Evolutionary conservation across 108 stramenopile genomes (phyloP).

Genomic region (Conticribra weissflogii): DNA sequence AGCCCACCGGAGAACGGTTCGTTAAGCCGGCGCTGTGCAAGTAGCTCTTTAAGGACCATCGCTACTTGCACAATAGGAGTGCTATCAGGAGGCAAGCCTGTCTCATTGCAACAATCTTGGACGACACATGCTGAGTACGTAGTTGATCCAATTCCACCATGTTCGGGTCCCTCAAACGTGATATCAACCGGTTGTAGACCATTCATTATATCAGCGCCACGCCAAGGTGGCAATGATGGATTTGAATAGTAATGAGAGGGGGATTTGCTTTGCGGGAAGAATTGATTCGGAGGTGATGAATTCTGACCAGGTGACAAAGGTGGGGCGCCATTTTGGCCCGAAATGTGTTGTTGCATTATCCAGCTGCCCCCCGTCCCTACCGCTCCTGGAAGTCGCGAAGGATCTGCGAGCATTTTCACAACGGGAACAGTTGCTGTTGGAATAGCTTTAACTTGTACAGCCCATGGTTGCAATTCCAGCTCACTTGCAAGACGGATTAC

Average conservation of each 20-base stretch:
- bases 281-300: slow-evolving; percentile 11
- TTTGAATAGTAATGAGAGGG: slow-evolving; percentile 41
- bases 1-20: slow-evolving; percentile 96
- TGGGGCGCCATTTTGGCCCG: slow-evolving; percentile 21
- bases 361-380: slow-evolving; percentile 41
- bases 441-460: slow-evolving; percentile 89
- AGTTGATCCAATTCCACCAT: slow-evolving; percentile 93
- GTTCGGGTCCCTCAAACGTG: slow-evolving; percentile 92
- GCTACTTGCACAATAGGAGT: slow-evolving; percentile 81
- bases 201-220: slow-evolving; percentile 88
- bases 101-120: slow-evolving; percentile 76
- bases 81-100: slow-evolving; percentile 60
- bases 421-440: slow-evolving; percentile 88
- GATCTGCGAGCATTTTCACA: slow-evolving; percentile 88
- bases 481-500: slow-evolving; percentile 81
- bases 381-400: slow-evolving; percentile 69
- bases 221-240: slow-evolving; percentile 63
- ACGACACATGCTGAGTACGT: slow-evolving; percentile 76
- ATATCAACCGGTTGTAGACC: slow-evolving; percentile 90
- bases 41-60: slow-evolving; percentile 90
- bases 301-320: slow-evolving; percentile 31
- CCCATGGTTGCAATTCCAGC: slow-evolving; percentile 84
- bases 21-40: slow-evolving; percentile 88
- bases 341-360: slow-evolving; percentile 53
- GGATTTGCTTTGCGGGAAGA: slow-evolving; percentile 14